Evolutionary conservation across 140 eudicot genomes (phyloP), one percentile per base, ranked within the genome.

Genomic region (Eryngium alpinum): DNA sequence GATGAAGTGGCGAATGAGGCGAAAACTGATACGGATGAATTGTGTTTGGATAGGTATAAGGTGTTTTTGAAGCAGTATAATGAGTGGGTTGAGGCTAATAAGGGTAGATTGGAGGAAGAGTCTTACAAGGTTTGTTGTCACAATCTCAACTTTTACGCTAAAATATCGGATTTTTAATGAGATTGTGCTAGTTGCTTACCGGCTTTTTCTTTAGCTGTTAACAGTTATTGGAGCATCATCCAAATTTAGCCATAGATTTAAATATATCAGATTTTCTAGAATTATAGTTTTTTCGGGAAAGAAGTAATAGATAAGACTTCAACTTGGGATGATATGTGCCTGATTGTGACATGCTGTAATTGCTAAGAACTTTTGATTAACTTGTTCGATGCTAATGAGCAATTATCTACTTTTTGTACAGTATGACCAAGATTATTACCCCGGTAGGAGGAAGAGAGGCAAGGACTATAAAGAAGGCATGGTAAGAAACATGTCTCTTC

Each of bases 381-480:
- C 17, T 28, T 72, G 53, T 70, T n/a, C 27, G 38, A 71, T 69
- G 44, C 27, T 82, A 63, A 83, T 27, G 22, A 24, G 14, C 11
- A 50, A 52, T 67, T 62, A 24, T 80, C 12, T 82, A 27, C 83
- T 75, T 25, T 65, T 14, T 65, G 14, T 88, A 49, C 90, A 96
- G 99, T 74, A 90, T 85, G 99, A 96, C 87, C 98, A 96, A 89
- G 99, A 96, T 86, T 91, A 91, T 86, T 88, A 87, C 81, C 99
- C 99, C 29, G 99, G 99, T 72, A 89, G 99, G 89, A 87, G 99
- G 84, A 96, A 96, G 84, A 84, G 99, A 84, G 99, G 99, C 82
- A 93, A 96, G 85, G 99, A 96, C 80, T 96, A 93, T 81, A 84
- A 89, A 83, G 96, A 96, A 79, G 99, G 93, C 86, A 96, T 96